Base-by-base conservation (phyloP, 2,329 filamentous ascomycete species). In the Neopestalotiopsis clavispora region DNA sequence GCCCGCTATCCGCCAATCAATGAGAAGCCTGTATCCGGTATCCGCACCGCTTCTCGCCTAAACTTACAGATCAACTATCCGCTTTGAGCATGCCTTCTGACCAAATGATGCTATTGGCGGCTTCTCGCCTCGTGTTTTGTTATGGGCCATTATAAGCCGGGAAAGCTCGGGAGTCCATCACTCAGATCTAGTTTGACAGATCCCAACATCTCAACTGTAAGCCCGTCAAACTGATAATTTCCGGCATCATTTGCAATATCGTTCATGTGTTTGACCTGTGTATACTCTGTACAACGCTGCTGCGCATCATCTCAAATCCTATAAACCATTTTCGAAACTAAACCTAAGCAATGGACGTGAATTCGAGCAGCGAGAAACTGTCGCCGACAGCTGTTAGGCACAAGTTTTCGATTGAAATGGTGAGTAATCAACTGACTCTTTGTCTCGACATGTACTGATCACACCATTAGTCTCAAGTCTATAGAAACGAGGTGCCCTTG, bases 401-500 rank as follows among this genome's bases (percentile, higher is more conserved):
- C 30, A 59, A 59, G 10, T 59, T 59, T 9, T 59, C 57, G 7
- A 34, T 59, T 34, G 57, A 59, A 59, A 59, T 59, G 57, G 57
- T 59, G 7, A 59, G 57, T 12, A 59, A 12, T 59, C 13, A 12
- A 4, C 10, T 28, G 13, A 30, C 12, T 59, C 14, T 13, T n/a
- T n/a, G n/a, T n/a, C n/a, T n/a, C n/a, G 9, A 52, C 7, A 17
- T n/a, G 4, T 23, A 5, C 45, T 52, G 20, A 52, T 52, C 20
- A 12, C 23, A 17, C 12, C 5, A 14, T 12, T 32, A 59, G 64
- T 66, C 45, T 20, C 6, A 57, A 17, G 64, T 66, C 17, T 66
- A 66, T 17, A 66, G 49, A 45, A 58, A 45, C 14, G 64, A 66
- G 20, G 64, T 66, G 14, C 64, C 49, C 28, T 23, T 66, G 28